These are phyloP conservation scores for Asterella californica DNA, from an alignment of 225 moss, liverwort and hornwort species.

Conservation along the genomic window DNA sequence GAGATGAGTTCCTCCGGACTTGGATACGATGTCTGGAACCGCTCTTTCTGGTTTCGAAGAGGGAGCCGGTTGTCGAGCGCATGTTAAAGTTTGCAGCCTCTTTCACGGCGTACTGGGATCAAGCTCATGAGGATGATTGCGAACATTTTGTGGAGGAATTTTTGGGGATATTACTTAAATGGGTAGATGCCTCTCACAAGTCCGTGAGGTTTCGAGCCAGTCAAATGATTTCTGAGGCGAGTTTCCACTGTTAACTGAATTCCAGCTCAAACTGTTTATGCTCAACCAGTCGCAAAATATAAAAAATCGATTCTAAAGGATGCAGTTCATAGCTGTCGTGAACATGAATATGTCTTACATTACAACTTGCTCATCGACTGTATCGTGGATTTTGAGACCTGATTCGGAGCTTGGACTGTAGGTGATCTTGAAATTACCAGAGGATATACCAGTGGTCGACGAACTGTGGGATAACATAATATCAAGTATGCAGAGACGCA, in stretches of 20 bases:
- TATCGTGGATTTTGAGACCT: background rate
- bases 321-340: too few species aligned
- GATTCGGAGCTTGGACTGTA: constrained; percentile 26
- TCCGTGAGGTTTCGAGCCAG: constrained; percentile 74
- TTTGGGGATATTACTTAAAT: constrained; percentile 59
- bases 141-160: constrained; percentile 71
- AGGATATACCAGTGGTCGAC: constrained; percentile 57
- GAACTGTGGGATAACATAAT: constrained; percentile 77
- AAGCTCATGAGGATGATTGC: constrained; percentile 57
- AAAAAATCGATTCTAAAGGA: background rate
- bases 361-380: too few species aligned
- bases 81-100: constrained; percentile 59
- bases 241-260: background rate
- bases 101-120: constrained; percentile 64
- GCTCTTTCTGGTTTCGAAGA: constrained; percentile 62
- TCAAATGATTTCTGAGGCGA: constrained; percentile 81
- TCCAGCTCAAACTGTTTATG: background rate
- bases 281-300: background rate
- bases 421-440: constrained; percentile 69
- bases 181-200: constrained; percentile 56
- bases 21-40: constrained; percentile 64
- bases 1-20: constrained; percentile 48
- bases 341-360: too few species aligned
- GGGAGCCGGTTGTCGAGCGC: constrained; percentile 69
- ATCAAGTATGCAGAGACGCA: constrained; percentile 64